Conservation (phyloP, 192 early-diverging fungal genomes). For the Gryganskiella cystojenkinii region DNA sequence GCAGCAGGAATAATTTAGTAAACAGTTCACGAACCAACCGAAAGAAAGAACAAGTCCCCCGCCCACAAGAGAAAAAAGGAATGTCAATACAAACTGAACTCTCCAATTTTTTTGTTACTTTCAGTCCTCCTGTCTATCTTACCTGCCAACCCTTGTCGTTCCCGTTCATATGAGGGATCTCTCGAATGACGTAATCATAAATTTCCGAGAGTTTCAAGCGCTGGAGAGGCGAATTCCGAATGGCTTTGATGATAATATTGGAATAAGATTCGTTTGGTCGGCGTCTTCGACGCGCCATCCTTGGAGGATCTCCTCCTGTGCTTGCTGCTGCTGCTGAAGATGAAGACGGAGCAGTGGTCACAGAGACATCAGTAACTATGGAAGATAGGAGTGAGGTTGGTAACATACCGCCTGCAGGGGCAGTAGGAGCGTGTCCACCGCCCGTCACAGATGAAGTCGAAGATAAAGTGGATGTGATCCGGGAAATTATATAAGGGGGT, state of each 20-base stretch:
- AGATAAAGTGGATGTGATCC: not conserved
- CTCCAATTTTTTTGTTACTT: too few relatives aligned
- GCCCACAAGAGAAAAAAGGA: not conserved
- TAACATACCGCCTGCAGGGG: not conserved
- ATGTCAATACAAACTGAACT: too few relatives aligned
- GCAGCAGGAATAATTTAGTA: too few relatives aligned
- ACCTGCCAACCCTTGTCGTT: slow-evolving; percentile 32
- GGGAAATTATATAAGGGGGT: not conserved
- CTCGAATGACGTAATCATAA: slow-evolving; percentile 19
- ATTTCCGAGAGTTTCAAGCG: slow-evolving; percentile 26
- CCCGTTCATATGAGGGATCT: slow-evolving; percentile 22
- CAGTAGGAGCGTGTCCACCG: too few relatives aligned
- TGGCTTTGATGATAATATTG: slow-evolving; percentile 19
- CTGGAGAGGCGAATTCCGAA: slow-evolving; percentile 13
- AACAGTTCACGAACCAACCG: too few relatives aligned
- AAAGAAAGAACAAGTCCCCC: not conserved
- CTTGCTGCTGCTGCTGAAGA: not conserved
- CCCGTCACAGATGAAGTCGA: not conserved
- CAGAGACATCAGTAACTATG: not conserved
- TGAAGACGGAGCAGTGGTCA: not conserved
- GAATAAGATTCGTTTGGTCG: slow-evolving; percentile 25
- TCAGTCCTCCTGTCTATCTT: not conserved
- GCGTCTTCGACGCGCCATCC: slow-evolving; percentile 9
- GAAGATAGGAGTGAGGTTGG: not conserved
- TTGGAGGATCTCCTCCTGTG: not conserved